Conservation (phyloP, 805 yeast genomes). For the Candida tibetensis region DNA sequence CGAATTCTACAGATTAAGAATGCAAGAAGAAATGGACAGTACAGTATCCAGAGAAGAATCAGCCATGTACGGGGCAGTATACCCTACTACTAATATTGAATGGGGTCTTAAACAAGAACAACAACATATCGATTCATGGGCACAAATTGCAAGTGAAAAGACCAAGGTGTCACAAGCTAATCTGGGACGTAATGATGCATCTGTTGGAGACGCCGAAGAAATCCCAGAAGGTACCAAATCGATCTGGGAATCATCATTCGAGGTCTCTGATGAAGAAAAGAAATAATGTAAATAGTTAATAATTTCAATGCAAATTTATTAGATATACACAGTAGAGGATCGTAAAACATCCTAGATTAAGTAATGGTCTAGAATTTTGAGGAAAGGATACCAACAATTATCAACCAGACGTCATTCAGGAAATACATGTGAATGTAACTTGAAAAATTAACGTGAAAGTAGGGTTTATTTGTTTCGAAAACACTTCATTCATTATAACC, state of each 20-base stretch:
- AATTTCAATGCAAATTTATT: not conserved
- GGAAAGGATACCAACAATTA: too few relatives aligned
- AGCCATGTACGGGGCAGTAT: constrained; percentile 79
- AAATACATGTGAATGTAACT: too few relatives aligned
- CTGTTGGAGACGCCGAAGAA: constrained; percentile 12
- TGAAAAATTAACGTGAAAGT: too few relatives aligned
- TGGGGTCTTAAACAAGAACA: constrained; percentile 73
- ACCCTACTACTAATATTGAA: constrained; percentile 58
- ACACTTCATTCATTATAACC: too few relatives aligned
- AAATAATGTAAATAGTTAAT: constrained; percentile 1
- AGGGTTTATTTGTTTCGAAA: too few relatives aligned
- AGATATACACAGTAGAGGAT: not conserved
- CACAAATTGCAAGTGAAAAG: constrained; percentile 59
- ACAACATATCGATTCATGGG: constrained; percentile 69
- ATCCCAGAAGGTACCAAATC: constrained; percentile 21
- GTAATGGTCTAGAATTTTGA: too few relatives aligned
- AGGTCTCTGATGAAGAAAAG: constrained; percentile 3
- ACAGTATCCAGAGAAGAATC: constrained; percentile 78
- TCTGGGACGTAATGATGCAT: constrained; percentile 13
- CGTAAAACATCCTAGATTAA: too few relatives aligned
- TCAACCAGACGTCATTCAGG: too few relatives aligned
- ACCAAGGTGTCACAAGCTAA: constrained; percentile 57
- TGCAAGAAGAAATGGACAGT: constrained; percentile 76
- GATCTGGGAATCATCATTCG: constrained; percentile 11
- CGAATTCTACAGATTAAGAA: constrained; percentile 84